Base-by-base conservation (phyloP, 805 yeast genomes). In the Priceomyces haplophilus region DNA sequence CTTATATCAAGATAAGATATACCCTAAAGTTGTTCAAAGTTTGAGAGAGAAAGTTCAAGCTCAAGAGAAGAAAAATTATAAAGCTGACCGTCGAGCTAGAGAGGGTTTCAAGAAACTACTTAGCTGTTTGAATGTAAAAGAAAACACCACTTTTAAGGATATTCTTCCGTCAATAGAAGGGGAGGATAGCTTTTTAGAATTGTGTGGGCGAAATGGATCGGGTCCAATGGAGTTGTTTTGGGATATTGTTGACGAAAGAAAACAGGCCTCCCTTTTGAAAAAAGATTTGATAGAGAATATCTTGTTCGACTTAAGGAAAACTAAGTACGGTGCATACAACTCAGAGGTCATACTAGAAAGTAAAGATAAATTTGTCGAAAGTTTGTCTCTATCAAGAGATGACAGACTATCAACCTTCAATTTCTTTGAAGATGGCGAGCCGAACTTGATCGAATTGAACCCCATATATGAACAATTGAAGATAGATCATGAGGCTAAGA, bases 191-290 rank as follows among this genome's bases (percentile, higher is more conserved):
- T 88, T 84, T 54, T 53, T 76, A 12, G 78, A 73, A 17, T 48
- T 88, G 29, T 71, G 88, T 43, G 96, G 95, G 0, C 73, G 89
- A 41, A 70, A 76, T 35, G 96, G 96, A 0, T 88, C 96, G 0
- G 74, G 81, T 1, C 84, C 96, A 0, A 55, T 82, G 33, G 95
- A 88, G 48, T 61, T 86, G 32, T 88, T 84, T 58, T 76, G 87
- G 78, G 96, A 89, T 58, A 53, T 76, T 0, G 72, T 84, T 3
- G 89, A 84, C 50, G 82, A 78, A 43, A 80, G 79, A 51, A 72
- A 75, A 25, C 76, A 80, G 41, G 54, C 70, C 1, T 56, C 85
- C 35, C 75, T 73, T 45, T 79, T 81, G 17, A 79, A 80, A 54
- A 77, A 77, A 41, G 87, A 82, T 40, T 61, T 83, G 33, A 76